These are phyloP conservation scores for Coniella vitis DNA, from an alignment of 2,329 filamentous ascomycete genomes.

Conservation along the genomic window DNA sequence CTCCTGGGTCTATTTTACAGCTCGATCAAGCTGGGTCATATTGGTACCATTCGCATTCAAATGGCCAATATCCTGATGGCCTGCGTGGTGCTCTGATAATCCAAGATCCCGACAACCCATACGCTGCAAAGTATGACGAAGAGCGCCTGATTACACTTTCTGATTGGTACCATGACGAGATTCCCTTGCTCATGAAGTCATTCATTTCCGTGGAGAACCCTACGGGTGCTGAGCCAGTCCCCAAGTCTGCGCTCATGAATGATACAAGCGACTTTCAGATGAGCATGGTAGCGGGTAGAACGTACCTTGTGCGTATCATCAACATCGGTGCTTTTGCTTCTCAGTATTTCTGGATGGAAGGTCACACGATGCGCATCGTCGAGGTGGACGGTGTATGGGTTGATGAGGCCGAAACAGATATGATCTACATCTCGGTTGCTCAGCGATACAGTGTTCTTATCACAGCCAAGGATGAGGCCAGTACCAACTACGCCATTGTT, in stretches of 20 bases:
- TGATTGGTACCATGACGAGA: slow-evolving; percentile 63
- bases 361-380: slow-evolving; percentile 61
- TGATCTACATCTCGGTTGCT: slow-evolving; percentile 60
- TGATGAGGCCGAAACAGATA: slow-evolving; percentile 50
- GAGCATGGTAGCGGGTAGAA: slow-evolving; percentile 57
- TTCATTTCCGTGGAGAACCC: slow-evolving; percentile 51
- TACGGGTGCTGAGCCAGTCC: slow-evolving; percentile 57
- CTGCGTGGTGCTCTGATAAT: slow-evolving; percentile 58
- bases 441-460: slow-evolving; percentile 59
- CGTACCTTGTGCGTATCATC: slow-evolving; percentile 65
- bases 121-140: slow-evolving; percentile 50
- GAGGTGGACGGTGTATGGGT: slow-evolving; percentile 69
- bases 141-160: slow-evolving; percentile 60
- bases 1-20: not conserved
- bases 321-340: slow-evolving; percentile 68
- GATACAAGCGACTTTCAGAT: slow-evolving; percentile 58
- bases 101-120: slow-evolving; percentile 54
- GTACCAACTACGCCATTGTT: slow-evolving; percentile 60
- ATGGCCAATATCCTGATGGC: slow-evolving; percentile 64
- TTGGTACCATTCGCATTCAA: slow-evolving; percentile 70
- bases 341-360: slow-evolving; percentile 61
- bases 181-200: slow-evolving; percentile 35
- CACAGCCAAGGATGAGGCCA: slow-evolving; percentile 56
- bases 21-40: slow-evolving; percentile 66
- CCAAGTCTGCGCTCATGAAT: slow-evolving; percentile 63